A percentile compares a stretch with the other conserved stretches of the same genome.
Conservation (phyloP, 345 rosid genomes). For the Arabidopsis suecica region DNA sequence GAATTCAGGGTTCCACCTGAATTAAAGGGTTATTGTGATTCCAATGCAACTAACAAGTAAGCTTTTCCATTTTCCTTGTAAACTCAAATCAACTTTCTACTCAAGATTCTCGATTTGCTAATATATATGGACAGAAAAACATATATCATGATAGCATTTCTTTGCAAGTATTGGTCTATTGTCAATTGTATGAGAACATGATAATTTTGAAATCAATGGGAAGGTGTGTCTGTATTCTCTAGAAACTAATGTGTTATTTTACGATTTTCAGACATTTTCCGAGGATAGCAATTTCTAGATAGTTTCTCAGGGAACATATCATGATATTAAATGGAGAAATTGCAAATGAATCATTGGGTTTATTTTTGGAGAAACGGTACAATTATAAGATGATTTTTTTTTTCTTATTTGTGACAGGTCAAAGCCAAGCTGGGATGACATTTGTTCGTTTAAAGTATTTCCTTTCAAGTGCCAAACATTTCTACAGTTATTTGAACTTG, state of each 20-base stretch:
- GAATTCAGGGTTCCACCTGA: slow-evolving; percentile 88
- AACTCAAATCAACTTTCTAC: neutral
- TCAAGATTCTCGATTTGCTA: slow-evolving; percentile 1
- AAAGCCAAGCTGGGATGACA: slow-evolving; percentile 70
- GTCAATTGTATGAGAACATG: neutral
- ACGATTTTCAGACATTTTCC: neutral
- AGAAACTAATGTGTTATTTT: slow-evolving; percentile 1
- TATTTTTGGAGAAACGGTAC: neutral
- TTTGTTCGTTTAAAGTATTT: slow-evolving; percentile 75
- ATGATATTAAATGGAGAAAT: slow-evolving; percentile 2
- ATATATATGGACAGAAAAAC: neutral
- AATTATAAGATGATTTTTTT: neutral
- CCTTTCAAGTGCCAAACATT: slow-evolving; percentile 75
- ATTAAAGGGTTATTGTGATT: slow-evolving; percentile 65
- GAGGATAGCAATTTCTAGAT: neutral
- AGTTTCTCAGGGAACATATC: neutral
- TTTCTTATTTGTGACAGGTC: slow-evolving; percentile 47
- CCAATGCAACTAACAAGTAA: slow-evolving; percentile 59
- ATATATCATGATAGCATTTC: neutral
- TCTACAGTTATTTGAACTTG: slow-evolving; percentile 78
- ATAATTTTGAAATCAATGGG: neutral
- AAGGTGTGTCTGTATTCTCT: neutral
- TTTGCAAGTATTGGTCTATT: neutral
- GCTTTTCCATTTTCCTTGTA: slow-evolving; percentile 34
- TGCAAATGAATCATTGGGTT: neutral